These are phyloP conservation scores for Fraxinus baroniana DNA, from an alignment of 305 asterid species.

Conservation along the genomic window DNA sequence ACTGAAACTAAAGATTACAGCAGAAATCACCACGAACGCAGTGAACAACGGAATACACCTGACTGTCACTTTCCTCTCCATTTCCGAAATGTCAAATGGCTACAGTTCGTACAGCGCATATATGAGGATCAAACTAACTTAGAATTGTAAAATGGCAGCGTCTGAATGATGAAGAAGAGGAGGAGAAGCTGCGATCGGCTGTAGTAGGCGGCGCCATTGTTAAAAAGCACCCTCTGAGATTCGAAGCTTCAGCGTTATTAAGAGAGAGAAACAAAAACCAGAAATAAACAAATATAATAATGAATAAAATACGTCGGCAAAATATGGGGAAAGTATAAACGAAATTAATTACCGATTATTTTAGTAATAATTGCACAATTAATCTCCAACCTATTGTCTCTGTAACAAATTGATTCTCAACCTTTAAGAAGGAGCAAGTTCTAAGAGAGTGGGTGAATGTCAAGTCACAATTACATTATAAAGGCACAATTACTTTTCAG, in stretches of 20 bases:
- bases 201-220: constrained; percentile 51
- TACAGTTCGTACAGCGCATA: constrained; percentile 10
- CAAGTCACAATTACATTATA: not conserved
- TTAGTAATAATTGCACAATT: not conserved
- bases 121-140: constrained; percentile 24
- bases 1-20: constrained; percentile 23
- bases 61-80: constrained; percentile 41
- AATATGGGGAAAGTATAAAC: constrained; percentile 20
- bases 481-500: not conserved
- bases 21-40: constrained; percentile 32
- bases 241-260: constrained; percentile 56
- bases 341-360: not conserved
- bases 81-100: constrained; percentile 23
- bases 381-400: not conserved
- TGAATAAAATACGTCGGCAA: constrained; percentile 47
- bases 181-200: constrained; percentile 23
- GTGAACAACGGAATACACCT: constrained; percentile 28
- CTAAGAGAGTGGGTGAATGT: not conserved
- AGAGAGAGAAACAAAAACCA: constrained; percentile 29
- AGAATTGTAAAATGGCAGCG: constrained; percentile 17
- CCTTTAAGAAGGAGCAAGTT: not conserved
- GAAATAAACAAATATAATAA: constrained; percentile 13
- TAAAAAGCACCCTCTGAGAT: constrained; percentile 48
- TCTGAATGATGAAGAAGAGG: not conserved
- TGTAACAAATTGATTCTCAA: not conserved